Base-by-base conservation (phyloP, 352 stramenopile genomes). In the Thraustotheca clavata region DNA sequence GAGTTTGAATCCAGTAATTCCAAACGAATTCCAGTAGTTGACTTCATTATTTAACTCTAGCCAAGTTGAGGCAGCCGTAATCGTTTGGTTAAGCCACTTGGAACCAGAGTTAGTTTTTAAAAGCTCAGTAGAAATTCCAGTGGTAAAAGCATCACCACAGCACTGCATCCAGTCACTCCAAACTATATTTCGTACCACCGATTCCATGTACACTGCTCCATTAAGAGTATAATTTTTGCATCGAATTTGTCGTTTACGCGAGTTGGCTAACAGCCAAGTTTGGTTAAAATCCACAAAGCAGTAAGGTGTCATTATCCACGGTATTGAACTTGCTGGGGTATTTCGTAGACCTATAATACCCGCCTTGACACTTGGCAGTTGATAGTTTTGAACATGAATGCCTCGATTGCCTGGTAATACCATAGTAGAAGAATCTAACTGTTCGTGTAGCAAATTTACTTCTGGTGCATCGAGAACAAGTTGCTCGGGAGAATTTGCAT, bases 161-260 rank as follows among this genome's bases (percentile, higher is more conserved):
- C 12, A 22, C 3, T 9, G 9, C 2, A 38, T 18, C 31, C 29
- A 61, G 24, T 36, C 52, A 3, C 9, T 22, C 52, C 52, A 61
- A 4, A 46, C 29, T 3, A 38, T 29, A 38, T 61, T 61, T 34
- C 52, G 52, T n/a, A 61, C 14, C 22, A 61, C 31, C 1, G 52
- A 16, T 49, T 61, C 52, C 52, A 61, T 61, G 52, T 61, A 61
- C 31, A 61, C 52, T 8, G 29, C 52, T 4, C 52, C 52, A 49
- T 61, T 61, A 7, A 16, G 4, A 12, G 34, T 24, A 4, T 49
- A 49, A 7, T 18, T 9, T 36, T 9, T 14, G 29, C 52, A 61
- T 20, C 52, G 29, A 3, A 38, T 38, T 29, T 61, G 29, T 14
- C 52, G 52, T 11, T 20, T 38, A 11, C 35, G 20, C 4, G 52